Percentiles rank a stretch among this genome's conserved stretches.
Evolutionary conservation across 2,329 filamentous ascomycete species (phyloP).

Genomic region (Colletotrichum sansevieriae): DNA sequence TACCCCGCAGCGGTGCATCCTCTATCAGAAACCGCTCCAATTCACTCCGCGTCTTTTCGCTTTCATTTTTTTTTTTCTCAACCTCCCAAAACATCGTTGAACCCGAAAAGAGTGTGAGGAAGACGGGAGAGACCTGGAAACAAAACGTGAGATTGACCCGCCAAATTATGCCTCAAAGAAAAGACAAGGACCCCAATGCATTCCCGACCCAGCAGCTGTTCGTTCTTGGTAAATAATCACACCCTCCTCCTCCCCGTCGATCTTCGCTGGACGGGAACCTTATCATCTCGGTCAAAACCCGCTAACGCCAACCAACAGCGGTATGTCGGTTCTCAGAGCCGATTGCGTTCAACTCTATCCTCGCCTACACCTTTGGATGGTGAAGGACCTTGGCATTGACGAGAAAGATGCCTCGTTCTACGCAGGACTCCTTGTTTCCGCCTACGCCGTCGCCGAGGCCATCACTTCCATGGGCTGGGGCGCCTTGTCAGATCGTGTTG

Average conservation of each 20-base stretch:
- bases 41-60: background rate
- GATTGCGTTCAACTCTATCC: conserved; percentile 60
- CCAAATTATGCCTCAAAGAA: conserved; percentile 32
- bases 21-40: conserved; percentile 25
- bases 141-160: background rate
- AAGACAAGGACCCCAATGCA: conserved; percentile 32
- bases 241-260: background rate
- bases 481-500: conserved; percentile 55
- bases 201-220: conserved; percentile 36
- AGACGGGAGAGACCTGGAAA: background rate
- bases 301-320: conserved; percentile 46
- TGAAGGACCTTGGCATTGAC: conserved; percentile 53
- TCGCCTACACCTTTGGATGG: conserved; percentile 59
- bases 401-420: conserved; percentile 59
- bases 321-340: conserved; percentile 61
- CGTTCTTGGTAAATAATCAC: conserved; percentile 33
- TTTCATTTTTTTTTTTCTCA: conserved; percentile 15
- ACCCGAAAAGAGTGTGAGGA: conserved; percentile 15
- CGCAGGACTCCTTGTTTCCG: conserved; percentile 61
- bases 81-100: background rate
- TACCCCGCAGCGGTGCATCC: conserved; percentile 26
- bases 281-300: background rate
- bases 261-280: background rate
- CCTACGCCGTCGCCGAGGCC: conserved; percentile 59
- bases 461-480: conserved; percentile 59